Base-by-base conservation (phyloP, 1,284 basidiomycete species). In the Chalciporus sp. region DNA sequence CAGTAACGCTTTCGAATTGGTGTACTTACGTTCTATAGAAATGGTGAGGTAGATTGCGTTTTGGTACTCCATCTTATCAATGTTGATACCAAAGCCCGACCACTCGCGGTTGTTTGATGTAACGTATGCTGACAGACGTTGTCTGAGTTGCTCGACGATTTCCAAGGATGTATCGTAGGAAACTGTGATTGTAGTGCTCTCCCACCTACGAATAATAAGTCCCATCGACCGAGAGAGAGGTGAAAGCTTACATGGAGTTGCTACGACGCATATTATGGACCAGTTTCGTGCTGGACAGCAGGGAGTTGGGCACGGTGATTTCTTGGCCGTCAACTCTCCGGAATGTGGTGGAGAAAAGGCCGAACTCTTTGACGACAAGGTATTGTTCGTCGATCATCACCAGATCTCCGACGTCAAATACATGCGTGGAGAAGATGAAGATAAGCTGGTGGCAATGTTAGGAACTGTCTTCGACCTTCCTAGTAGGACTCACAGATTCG, bases 351-450 rank as follows among this genome's bases (percentile, higher is more conserved):
- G 89, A 85, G 62, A 93, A 91, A 35, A 94, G 74, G 19, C 92
- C 91, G 64, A 94, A 92, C 64, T 92, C 89, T 53, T 82, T 80
- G 28, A 91, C 89, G 45, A 26, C 31, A 29, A 59, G 58, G 42
- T 58, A 61, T 20, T 62, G 57, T 35, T 69, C 86, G 64, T 90
- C 89, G 59, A 91, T 90, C 78, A 90, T 82, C 9, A 91, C 85
- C 28, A 91, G 71, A 63, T 91, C 90, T 19, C 89, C 89, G 9
- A 90, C 84, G 64, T 90, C 88, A 61, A 86, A 90, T 17, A 88
- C 84, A 61, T 90, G 89, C 0, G 88, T 90, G 0, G 88, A 89
- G 70, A 93, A 92, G 59, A 92, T 92, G 74, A 93, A 92, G 64
- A 90, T 87, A 35, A 90, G 77, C 83, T 88, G 29, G 39, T 11